Conservation (phyloP, 2,329 filamentous ascomycete genomes). For the Pseudopithomyces maydicus region DNA sequence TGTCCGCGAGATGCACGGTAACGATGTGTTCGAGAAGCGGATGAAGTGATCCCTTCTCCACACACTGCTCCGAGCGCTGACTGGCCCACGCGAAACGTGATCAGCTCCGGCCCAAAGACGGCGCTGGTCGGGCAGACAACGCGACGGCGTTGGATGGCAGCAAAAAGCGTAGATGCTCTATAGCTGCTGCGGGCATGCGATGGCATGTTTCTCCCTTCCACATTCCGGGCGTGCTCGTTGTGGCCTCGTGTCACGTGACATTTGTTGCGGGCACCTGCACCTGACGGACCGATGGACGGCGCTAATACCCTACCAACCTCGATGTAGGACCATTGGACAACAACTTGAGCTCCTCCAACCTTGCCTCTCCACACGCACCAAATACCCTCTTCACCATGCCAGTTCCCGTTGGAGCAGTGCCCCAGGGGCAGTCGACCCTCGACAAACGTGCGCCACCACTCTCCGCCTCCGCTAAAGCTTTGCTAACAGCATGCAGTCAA, state of each 20-base stretch:
- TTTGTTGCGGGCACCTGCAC: neutral
- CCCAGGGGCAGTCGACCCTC: constrained; percentile 59
- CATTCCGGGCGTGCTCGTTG: constrained; percentile 1
- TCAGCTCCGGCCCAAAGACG: too few species aligned
- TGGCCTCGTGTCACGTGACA: constrained; percentile 1
- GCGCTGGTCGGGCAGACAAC: neutral
- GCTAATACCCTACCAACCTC: neutral
- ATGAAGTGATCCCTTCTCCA: constrained; percentile 28
- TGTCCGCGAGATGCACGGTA: constrained; percentile 25
- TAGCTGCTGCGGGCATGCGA: too few species aligned
- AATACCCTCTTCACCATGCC: constrained; percentile 53
- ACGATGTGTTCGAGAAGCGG: constrained; percentile 29
- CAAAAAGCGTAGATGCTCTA: neutral
- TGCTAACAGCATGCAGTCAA: constrained; percentile 68
- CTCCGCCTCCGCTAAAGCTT: constrained; percentile 22
- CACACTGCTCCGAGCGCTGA: constrained; percentile 23
- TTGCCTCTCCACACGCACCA: constrained; percentile 13
- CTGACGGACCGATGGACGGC: too few species aligned
- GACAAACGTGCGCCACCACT: constrained; percentile 66
- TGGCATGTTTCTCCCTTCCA: neutral
- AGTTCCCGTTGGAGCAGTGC: constrained; percentile 57
- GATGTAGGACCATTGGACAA: constrained; percentile 8
- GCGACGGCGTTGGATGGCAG: neutral
- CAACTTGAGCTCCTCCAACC: constrained; percentile 15
- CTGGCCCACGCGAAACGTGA: constrained; percentile 35